Evolutionary conservation across 768 basidiomycete genomes (phyloP).

Genomic region (Pleurotus salmoneostramineus): DNA sequence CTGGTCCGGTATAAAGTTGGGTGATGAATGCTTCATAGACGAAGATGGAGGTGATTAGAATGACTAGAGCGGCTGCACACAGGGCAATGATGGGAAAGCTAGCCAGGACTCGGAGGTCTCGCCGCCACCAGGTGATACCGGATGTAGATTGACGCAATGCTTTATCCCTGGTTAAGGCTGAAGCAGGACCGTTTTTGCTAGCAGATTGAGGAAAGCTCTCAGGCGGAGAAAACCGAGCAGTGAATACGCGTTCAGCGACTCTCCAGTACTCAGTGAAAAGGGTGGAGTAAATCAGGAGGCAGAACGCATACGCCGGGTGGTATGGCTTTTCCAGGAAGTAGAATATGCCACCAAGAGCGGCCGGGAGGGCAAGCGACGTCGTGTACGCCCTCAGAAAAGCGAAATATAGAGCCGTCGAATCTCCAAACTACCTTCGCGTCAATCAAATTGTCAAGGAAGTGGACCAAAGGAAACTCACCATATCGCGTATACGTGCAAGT

Average conservation of each 20-base stretch:
- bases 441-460: background rate
- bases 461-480: slow-evolving; percentile 41
- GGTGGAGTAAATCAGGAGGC: slow-evolving; percentile 82
- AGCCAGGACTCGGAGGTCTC: slow-evolving; percentile 63
- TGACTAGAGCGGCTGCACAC: slow-evolving; percentile 67
- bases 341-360: slow-evolving; percentile 62
- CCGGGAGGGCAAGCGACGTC: slow-evolving; percentile 71
- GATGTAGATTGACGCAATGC: slow-evolving; percentile 56
- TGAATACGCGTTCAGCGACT: slow-evolving; percentile 78
- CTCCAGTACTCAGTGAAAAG: slow-evolving; percentile 92
- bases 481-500: slow-evolving; percentile 68
- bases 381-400: slow-evolving; percentile 86
- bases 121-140: slow-evolving; percentile 67
- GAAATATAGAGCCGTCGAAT: slow-evolving; percentile 84
- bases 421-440: slow-evolving; percentile 55
- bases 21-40: slow-evolving; percentile 89
- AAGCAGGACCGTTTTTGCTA: background rate
- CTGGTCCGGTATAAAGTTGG: slow-evolving; percentile 84
- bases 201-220: slow-evolving; percentile 60
- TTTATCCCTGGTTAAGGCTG: slow-evolving; percentile 38
- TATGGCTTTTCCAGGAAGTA: slow-evolving; percentile 73
- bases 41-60: slow-evolving; percentile 78
- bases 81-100: slow-evolving; percentile 70
- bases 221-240: slow-evolving; percentile 77
- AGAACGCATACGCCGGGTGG: slow-evolving; percentile 69